Evolutionary conservation across 345 rosid species (phyloP), one percentile per base, ranked within the genome.

Genomic region (Pistacia atlantica): DNA sequence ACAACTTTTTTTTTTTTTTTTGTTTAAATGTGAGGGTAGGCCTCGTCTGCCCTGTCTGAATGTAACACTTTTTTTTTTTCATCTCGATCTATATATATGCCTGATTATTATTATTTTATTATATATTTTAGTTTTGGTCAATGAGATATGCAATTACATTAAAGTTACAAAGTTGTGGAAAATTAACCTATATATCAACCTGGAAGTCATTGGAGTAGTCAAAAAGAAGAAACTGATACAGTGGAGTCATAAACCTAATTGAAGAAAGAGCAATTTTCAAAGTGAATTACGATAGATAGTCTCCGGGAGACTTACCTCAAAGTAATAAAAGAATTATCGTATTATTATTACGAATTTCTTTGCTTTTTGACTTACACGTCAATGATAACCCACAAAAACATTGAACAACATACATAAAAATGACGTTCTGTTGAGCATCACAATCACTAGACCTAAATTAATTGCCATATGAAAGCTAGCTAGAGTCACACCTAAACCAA

Each of bases 361-460:
- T 57, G 52, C 74, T 52, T 73, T 78, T 73, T 73, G 69, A 78
- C 74, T 67, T 70, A 25, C 61, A 13, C 12, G 22, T 70, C 76
- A 64, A 77, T 71, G 37, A 69, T 65, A 55, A 25, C 35, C 38
- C 49, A 17, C 45, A 56, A 73, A 60, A 78, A 56, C 60, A 68
- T 61, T 46, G 67, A 72, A 78, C 52, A 72, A 72, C 52, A 56
- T 2, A 35, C 58, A 37, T 8, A 58, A 52, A 79, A 74, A 31
- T 59, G 58, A 67, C 12, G 37, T 49, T 75, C 54, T 48, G 72
- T 46, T 69, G 54, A 69, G 65, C 72, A 75, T 64, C 75, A 69
- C 77, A 35, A 59, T 66, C 73, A 67, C 66, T 60, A 49, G 70
- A 63, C 75, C 46, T 42, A 42, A 42, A 42, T 42, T 42, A 42